Conservation (phyloP, 2,329 filamentous ascomycete species). For the Hypoxylon sp. region DNA sequence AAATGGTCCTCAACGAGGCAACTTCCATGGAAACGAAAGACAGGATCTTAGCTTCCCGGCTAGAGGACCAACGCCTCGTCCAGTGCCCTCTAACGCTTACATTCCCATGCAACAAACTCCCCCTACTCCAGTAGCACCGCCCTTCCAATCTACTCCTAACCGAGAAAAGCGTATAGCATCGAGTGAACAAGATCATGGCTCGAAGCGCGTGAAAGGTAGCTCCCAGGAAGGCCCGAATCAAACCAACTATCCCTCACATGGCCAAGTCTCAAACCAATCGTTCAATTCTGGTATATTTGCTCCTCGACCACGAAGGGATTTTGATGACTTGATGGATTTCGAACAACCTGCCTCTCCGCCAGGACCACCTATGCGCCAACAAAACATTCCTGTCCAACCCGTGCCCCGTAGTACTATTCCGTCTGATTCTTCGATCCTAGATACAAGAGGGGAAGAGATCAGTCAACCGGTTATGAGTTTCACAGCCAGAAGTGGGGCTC, state of each 20-base stretch:
- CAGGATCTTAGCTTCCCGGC: not conserved
- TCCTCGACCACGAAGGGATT: not conserved
- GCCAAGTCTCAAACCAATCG: not conserved
- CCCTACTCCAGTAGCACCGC: not conserved
- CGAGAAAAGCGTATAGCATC: not conserved
- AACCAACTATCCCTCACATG: not conserved
- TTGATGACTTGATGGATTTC: conserved; percentile 3
- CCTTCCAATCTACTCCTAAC: not conserved
- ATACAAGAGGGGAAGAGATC: not conserved
- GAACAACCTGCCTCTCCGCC: not conserved
- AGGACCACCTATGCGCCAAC: not conserved
- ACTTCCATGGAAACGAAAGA: not conserved
- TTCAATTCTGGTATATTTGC: not conserved
- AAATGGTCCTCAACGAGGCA: not conserved
- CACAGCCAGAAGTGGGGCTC: not conserved
- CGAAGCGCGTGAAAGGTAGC: not conserved
- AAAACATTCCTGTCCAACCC: not conserved
- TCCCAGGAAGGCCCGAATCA: not conserved
- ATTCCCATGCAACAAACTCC: not conserved
- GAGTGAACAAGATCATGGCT: not conserved
- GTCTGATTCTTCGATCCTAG: conserved; percentile 2
- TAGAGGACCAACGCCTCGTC: not conserved
- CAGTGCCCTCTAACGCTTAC: not conserved
- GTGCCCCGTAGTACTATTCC: not conserved
- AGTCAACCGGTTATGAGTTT: conserved; percentile 14